Evolutionary conservation across 805 yeast species (phyloP), one percentile per base, ranked within the genome.

Genomic region (Nakazawaea laoshanensis): DNA sequence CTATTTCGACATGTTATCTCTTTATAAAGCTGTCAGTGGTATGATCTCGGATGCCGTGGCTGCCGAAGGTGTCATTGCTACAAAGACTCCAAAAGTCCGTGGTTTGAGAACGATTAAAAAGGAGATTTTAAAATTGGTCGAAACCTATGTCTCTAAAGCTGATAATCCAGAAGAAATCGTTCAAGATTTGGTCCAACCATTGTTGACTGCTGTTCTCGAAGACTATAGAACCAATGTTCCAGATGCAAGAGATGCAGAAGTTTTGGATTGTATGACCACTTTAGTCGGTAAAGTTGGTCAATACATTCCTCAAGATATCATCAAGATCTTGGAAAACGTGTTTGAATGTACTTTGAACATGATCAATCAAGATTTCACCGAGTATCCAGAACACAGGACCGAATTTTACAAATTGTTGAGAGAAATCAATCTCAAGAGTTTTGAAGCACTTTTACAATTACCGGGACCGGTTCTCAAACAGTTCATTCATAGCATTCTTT

Each of bases 211-310:
- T 0, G 88, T 86, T 11, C 69, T 92, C 42, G 94, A 82, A 40
- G 99, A 92, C 55, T 92, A 92, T 61, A 75, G 74, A 48, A 63
- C 75, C 12, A 84, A 84, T 50, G 95, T 87, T 21, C 94, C 97
- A 4, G 95, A 87, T 61, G 96, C 96, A 7, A 78, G 97, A 53
- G 98, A 92, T 61, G 95, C 96, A 6, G 98, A 92, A 60, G 98
- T 92, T 4, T 69, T 92, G 55, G 85, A 83, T 58, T 88, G 97
- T 69, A 79, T 92, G 75, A 77, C 95, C 7, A 85, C 95, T 1
- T 72, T 92, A 36, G 94, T 92, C 18, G 65, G 75, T 19, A 81
- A 86, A 51, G 94, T 87, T 38, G 96, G 96, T 9, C 81, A 71
- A 42, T 60, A 79, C 67, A 85, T 89, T 38, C 87, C 95, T 18